Conservation (phyloP, 2,329 filamentous ascomycete genomes). For the Colletotrichum sp. region DNA sequence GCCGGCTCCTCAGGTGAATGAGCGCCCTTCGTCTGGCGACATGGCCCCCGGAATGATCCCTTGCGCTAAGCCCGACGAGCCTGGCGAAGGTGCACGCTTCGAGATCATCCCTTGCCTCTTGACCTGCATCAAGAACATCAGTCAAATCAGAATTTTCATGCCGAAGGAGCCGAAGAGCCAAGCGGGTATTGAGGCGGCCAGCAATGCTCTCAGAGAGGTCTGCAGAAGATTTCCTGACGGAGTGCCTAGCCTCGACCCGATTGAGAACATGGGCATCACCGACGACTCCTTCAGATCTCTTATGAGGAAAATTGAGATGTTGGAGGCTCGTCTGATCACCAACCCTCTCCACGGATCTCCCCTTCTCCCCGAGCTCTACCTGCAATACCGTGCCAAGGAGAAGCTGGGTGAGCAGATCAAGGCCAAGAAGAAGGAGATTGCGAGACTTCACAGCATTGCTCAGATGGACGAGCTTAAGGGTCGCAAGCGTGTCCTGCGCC, state of each 20-base stretch:
- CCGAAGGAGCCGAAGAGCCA: constrained; percentile 75
- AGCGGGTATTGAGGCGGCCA: constrained; percentile 70
- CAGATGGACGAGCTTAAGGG: constrained; percentile 97
- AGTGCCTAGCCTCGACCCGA: constrained; percentile 84
- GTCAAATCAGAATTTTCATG: constrained; percentile 82
- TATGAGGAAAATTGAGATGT: constrained; percentile 92
- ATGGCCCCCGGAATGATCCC: constrained; percentile 71
- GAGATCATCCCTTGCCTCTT: constrained; percentile 87
- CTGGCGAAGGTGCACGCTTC: constrained; percentile 58
- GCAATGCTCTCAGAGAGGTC: constrained; percentile 78
- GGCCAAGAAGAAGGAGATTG: constrained; percentile 84
- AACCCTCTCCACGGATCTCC: constrained; percentile 94
- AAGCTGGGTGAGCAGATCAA: constrained; percentile 81
- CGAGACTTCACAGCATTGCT: constrained; percentile 83
- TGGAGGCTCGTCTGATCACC: constrained; percentile 86
- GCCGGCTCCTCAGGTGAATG: constrained; percentile 41
- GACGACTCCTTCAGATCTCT: constrained; percentile 95
- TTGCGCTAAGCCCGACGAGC: constrained; percentile 65
- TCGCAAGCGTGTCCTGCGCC: constrained; percentile 91
- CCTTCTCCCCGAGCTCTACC: constrained; percentile 81
- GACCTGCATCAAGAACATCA: constrained; percentile 83
- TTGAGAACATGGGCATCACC: constrained; percentile 94
- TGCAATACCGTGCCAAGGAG: constrained; percentile 85
- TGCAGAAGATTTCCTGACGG: constrained; percentile 91
- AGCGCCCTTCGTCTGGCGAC: constrained; percentile 40